Conservation (phyloP, 1,284 basidiomycete species). For the Marasmius fiardii region DNA sequence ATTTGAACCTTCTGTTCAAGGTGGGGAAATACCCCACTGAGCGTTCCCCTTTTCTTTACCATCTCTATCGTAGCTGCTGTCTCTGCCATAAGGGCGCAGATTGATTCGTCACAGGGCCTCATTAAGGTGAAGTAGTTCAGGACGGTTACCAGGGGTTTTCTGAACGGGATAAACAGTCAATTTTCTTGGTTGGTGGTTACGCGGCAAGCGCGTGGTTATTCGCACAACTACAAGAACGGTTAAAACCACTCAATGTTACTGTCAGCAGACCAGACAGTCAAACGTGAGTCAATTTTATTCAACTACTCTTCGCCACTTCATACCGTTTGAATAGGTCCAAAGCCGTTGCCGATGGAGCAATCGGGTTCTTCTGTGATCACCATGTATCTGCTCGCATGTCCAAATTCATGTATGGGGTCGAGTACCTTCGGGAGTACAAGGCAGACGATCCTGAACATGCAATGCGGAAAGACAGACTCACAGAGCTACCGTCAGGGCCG, state of each 20-base stretch:
- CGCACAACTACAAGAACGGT: slow-evolving; percentile 64
- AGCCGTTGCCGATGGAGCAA: slow-evolving; percentile 76
- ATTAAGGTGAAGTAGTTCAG: slow-evolving; percentile 47
- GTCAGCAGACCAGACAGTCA: slow-evolving; percentile 75
- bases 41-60: not conserved
- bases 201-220: slow-evolving; percentile 79
- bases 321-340: slow-evolving; percentile 52
- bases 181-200: slow-evolving; percentile 78
- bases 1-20: slow-evolving; percentile 73
- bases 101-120: slow-evolving; percentile 59
- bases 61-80: slow-evolving; percentile 47
- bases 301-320: slow-evolving; percentile 1
- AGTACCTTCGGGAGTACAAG: slow-evolving; percentile 69
- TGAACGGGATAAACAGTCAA: slow-evolving; percentile 39
- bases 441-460: slow-evolving; percentile 62
- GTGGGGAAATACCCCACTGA: slow-evolving; percentile 20
- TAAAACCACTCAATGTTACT: slow-evolving; percentile 49
- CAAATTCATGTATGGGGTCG: slow-evolving; percentile 77
- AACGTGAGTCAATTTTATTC: slow-evolving; percentile 44
- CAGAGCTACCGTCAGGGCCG: slow-evolving; percentile 73
- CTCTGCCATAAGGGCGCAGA: slow-evolving; percentile 64
- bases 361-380: slow-evolving; percentile 80
- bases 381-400: slow-evolving; percentile 75
- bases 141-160: not conserved
- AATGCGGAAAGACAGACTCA: slow-evolving; percentile 57